Percentiles rank a stretch among this genome's conserved stretches.
phyloP scores from a whole-genome alignment of 768 basidiomycete genomes.

The Atractiella rhizophila region DNA sequence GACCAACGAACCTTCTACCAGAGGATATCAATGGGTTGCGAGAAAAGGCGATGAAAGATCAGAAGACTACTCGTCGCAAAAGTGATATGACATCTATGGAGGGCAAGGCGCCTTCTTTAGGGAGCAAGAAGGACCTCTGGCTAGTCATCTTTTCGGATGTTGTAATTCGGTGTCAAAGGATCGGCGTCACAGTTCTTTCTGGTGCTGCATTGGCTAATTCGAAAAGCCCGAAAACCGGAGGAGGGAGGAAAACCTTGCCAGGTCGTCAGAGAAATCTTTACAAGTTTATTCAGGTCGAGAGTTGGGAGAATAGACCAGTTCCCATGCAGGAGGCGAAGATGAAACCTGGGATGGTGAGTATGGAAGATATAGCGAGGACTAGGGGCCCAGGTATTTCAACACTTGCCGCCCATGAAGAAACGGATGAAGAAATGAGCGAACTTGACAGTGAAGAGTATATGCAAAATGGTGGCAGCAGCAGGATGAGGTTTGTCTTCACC shows the following conservation, averaged over 20 bases:
- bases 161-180: slow-evolving; percentile 65
- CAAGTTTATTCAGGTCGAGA: slow-evolving; percentile 13
- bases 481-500: slow-evolving; percentile 12
- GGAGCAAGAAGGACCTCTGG: slow-evolving; percentile 72
- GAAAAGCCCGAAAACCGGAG: slow-evolving; percentile 13
- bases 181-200: slow-evolving; percentile 44
- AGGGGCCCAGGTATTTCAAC: neutral
- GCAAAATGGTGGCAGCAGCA: neutral
- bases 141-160: slow-evolving; percentile 90
- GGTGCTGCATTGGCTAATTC: slow-evolving; percentile 3
- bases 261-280: neutral
- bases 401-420: neutral
- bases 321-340: neutral
- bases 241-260: neutral
- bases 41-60: slow-evolving; percentile 51
- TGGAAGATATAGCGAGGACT: slow-evolving; percentile 1
- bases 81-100: no score
- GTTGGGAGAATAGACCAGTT: slow-evolving; percentile 12
- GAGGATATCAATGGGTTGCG: no score
- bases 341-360: neutral
- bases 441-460: neutral
- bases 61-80: slow-evolving; percentile 52
- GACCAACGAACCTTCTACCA: neutral
- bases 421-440: neutral
- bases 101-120: slow-evolving; percentile 21